These are phyloP conservation scores for Endoconidiophora polonica DNA, from an alignment of 2,329 filamentous ascomycete species.

Conservation along the genomic window DNA sequence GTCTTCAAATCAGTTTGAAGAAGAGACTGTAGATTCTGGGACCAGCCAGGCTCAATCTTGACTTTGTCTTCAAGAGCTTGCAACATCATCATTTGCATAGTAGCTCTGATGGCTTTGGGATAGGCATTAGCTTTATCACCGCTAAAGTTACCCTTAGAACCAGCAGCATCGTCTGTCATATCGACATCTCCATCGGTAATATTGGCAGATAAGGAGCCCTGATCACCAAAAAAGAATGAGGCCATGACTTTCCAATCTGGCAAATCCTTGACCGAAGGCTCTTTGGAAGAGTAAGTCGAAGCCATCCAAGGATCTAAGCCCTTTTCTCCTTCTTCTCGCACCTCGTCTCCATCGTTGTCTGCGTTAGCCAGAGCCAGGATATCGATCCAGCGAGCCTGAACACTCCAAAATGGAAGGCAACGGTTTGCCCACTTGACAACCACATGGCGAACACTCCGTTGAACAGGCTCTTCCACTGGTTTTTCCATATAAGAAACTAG, in stretches of 20 bases:
- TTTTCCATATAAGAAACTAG: slow-evolving; percentile 52
- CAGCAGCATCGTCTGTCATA: slow-evolving; percentile 16
- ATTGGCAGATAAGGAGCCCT: not conserved
- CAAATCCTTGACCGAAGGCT: slow-evolving; percentile 18
- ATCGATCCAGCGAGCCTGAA: slow-evolving; percentile 73
- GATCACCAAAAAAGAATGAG: slow-evolving; percentile 29
- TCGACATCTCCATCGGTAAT: slow-evolving; percentile 20
- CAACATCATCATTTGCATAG: slow-evolving; percentile 36
- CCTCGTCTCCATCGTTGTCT: slow-evolving; percentile 43
- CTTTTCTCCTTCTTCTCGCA: slow-evolving; percentile 76
- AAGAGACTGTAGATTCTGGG: slow-evolving; percentile 56
- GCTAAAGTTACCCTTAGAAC: slow-evolving; percentile 20
- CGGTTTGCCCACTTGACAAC: slow-evolving; percentile 80
- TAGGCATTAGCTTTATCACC: slow-evolving; percentile 38
- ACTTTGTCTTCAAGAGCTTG: slow-evolving; percentile 30
- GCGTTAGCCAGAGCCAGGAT: slow-evolving; percentile 64
- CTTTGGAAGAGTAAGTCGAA: slow-evolving; percentile 27
- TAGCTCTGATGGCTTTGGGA: slow-evolving; percentile 53
- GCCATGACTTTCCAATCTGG: slow-evolving; percentile 38
- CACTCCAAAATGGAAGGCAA: slow-evolving; percentile 64
- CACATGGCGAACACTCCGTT: slow-evolving; percentile 65
- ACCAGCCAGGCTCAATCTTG: slow-evolving; percentile 66
- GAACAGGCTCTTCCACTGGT: slow-evolving; percentile 29
- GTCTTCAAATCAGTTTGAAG: slow-evolving; percentile 53
- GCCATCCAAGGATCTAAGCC: slow-evolving; percentile 57